Base-by-base conservation (phyloP, 2,329 filamentous ascomycete species). In the Diaporthe sp. region DNA sequence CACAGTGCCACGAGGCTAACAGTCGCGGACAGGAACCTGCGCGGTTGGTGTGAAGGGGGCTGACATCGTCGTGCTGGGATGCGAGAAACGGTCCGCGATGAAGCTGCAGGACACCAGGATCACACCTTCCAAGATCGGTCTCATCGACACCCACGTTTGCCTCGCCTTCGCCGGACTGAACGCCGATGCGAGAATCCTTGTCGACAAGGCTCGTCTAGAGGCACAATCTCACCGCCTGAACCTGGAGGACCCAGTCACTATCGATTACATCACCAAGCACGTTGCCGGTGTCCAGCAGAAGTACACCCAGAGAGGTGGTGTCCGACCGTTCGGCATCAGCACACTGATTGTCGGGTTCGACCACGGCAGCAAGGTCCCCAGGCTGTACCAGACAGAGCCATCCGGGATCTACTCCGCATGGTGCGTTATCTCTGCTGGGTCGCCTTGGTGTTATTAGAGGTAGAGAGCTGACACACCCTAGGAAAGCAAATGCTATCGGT, bases 251-350 rank as follows among this genome's bases (percentile, higher is more conserved):
- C 96, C 97, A 74, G 95, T 98, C 79, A 96, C 95, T 78, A 97
- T 99, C 85, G 97, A 99, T 88, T 99, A 99, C 90, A 98, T 99
- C 84, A 98, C 97, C 82, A 98, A 99, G 89, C 98, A 98, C 83
- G 94, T 99, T 78, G 97, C 97, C 72, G 95, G 96, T 75, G 97
- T 99, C 80, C 97, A 99, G 90, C 97, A 99, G 89, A 92, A 95
- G 86, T 99, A 99, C 90, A 99, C 97, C 65, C 97, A 99, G 89
- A 98, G 95, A 82, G 97, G 97, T 88, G 97, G 97, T 90, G 97
- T 99, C 72, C 90, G 97, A 82, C 97, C 97, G n/a, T 99, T 99
- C 83, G 97, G 97, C 78, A 98, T 99, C 85, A 98, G 95, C 88
- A 98, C 96, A 55, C 89, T 99, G 84, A 95, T 99, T 81, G 96